Conservation (phyloP, 768 basidiomycete species). For the Artomyces pyxidatus region DNA sequence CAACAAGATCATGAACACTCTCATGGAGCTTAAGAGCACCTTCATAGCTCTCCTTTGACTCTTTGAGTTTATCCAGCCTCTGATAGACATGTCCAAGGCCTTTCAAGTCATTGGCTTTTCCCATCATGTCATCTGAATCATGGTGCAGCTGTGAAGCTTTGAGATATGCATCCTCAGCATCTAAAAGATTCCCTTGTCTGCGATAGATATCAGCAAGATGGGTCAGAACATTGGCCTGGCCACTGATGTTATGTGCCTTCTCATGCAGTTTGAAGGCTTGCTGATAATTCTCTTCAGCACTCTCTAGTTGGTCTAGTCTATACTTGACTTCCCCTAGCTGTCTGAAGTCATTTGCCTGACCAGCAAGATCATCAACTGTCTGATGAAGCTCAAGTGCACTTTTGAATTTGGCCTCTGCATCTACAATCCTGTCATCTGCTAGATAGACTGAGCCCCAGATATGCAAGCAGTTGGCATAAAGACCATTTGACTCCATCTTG, state of each 20-base stretch:
- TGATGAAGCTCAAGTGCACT: background rate
- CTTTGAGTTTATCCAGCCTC: background rate
- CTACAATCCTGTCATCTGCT: background rate
- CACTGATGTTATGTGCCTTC: background rate
- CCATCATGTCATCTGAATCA: slow-evolving; percentile 8
- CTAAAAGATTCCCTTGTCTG: background rate
- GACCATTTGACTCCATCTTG: background rate
- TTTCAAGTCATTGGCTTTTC: slow-evolving; percentile 14
- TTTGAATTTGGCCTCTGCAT: background rate
- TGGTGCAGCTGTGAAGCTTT: slow-evolving; percentile 1
- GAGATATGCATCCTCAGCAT: slow-evolving; percentile 1
- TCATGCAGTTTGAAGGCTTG: background rate
- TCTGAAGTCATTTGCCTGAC: background rate
- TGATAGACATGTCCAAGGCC: slow-evolving; percentile 8
- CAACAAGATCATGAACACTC: slow-evolving; percentile 3
- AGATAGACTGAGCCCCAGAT: background rate
- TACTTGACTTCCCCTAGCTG: background rate
- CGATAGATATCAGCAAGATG: background rate
- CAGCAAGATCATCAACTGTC: background rate
- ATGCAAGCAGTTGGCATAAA: background rate
- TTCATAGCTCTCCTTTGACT: background rate
- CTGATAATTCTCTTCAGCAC: background rate
- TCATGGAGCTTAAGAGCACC: background rate
- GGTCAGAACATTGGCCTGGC: background rate
- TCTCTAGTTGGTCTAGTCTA: background rate